These are phyloP conservation scores for Trichoderma polysporum DNA, from an alignment of 2,329 filamentous ascomycete species.

Conservation along the genomic window DNA sequence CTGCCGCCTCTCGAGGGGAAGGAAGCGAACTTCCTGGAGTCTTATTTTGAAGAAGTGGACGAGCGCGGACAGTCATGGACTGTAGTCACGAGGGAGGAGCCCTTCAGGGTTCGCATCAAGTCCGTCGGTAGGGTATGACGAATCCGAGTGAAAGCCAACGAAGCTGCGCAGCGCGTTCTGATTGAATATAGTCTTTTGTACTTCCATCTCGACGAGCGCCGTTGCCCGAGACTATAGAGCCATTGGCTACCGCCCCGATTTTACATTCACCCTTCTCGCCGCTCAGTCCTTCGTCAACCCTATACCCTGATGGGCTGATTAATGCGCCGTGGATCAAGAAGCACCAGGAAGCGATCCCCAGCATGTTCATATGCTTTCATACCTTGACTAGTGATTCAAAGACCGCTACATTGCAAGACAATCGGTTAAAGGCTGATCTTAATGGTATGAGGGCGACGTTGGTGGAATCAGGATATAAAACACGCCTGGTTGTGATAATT, in stretches of 20 bases:
- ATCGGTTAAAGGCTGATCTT: constrained; percentile 84
- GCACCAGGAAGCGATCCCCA: constrained; percentile 81
- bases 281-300: constrained; percentile 74
- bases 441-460: constrained; percentile 71
- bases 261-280: constrained; percentile 92
- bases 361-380: constrained; percentile 79
- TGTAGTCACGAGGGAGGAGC: constrained; percentile 50
- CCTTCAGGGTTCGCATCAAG: constrained; percentile 66
- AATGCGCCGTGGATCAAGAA: constrained; percentile 82
- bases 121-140: constrained; percentile 76
- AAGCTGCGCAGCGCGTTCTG: constrained; percentile 26
- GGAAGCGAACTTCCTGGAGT: constrained; percentile 63
- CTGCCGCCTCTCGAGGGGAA: constrained; percentile 64
- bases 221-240: constrained; percentile 52
- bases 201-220: constrained; percentile 58
- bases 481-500: constrained; percentile 68
- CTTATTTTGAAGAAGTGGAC: constrained; percentile 66
- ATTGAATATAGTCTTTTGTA: constrained; percentile 48
- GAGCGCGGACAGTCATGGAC: constrained; percentile 67
- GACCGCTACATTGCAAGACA: constrained; percentile 77
- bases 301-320: constrained; percentile 89
- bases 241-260: constrained; percentile 49
- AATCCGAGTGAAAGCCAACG: background rate
- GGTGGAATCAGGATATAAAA: constrained; percentile 70
- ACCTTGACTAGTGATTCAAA: constrained; percentile 69